Evolutionary conservation across 345 rosid species (phyloP), one percentile per base, ranked within the genome.

Genomic region (Ceriops zippeliana): DNA sequence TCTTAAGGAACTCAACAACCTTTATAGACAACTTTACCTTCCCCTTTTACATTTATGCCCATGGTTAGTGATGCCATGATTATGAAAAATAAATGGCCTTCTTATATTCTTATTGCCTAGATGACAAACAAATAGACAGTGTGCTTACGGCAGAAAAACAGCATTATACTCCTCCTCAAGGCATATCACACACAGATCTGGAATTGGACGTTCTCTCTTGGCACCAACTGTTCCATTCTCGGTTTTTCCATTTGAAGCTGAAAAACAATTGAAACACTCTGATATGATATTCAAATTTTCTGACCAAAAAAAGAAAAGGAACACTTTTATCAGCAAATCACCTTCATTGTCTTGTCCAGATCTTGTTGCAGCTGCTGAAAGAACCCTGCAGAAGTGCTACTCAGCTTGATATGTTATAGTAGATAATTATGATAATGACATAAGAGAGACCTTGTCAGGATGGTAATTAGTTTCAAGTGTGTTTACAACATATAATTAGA

Each of bases 121-220:
- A 7, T 20, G 2, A 53, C 24, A 54, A 56, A 56, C 11, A 27
- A 24, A 54, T 19, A 58, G 32, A 7, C 37, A 60, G 49, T 28
- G 15, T 21, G 59, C 97, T 84, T 89, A 95, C 99, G 86, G 89
- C 49, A 88, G 84, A 79, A 95, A 89, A 63, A 90, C 99, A 51
- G 93, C 90, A 46, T 95, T 91, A 79, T 88, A 95, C 72, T 91
- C 91, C 56, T 84, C 87, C 83, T 91, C 99, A 66, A 91, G 96
- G 81, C 99, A 95, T 79, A 95, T 91, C 78, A 95, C 99, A 65
- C 97, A 95, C 0, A 89, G 80, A 83, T 87, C 93, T 73, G 96
- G 99, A 84, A 88, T 77, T 52, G 73, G 68, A 28, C 69, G 75
- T 56, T 91, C 97, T 83, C 79, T 87, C 77, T 83, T 86, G 49